These are phyloP conservation scores for Neurospora sp. DNA, from an alignment of 495 filamentous ascomycete species.

Conservation along the genomic window DNA sequence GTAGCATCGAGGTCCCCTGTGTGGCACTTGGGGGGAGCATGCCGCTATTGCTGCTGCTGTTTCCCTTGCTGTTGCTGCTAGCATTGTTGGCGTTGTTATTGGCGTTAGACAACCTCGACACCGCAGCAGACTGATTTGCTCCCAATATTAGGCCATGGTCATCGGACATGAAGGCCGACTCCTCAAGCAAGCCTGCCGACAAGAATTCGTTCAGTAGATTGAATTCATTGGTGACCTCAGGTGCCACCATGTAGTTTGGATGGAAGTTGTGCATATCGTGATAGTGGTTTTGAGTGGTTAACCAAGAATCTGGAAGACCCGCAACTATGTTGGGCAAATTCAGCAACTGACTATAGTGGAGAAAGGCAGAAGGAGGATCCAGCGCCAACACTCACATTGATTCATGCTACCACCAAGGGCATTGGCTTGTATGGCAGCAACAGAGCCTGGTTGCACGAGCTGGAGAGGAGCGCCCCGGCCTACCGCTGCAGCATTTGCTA, in stretches of 20 bases:
- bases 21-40: slow-evolving; percentile 30
- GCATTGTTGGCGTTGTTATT: slow-evolving; percentile 12
- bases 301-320: slow-evolving; percentile 46
- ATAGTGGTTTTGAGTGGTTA: slow-evolving; percentile 62
- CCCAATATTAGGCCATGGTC: slow-evolving; percentile 38
- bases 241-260: slow-evolving; percentile 90
- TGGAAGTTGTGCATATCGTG: slow-evolving; percentile 92
- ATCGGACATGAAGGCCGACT: slow-evolving; percentile 54
- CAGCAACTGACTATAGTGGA: slow-evolving; percentile 24
- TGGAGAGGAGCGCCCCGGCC: slow-evolving; percentile 37
- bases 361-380: slow-evolving; percentile 18
- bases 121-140: slow-evolving; percentile 25
- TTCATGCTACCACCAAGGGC: slow-evolving; percentile 49
- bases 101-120: slow-evolving; percentile 23
- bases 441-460: slow-evolving; percentile 46
- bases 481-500: slow-evolving; percentile 30
- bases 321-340: slow-evolving; percentile 31
- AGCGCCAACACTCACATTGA: slow-evolving; percentile 56
- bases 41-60: slow-evolving; percentile 25
- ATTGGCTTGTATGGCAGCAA: slow-evolving; percentile 43
- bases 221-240: slow-evolving; percentile 91
- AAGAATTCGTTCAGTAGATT: slow-evolving; percentile 94
- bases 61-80: slow-evolving; percentile 19
- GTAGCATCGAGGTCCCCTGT: slow-evolving; percentile 30
- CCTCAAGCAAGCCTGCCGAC: slow-evolving; percentile 76